These are phyloP conservation scores for Ophiorrhiza pumila DNA, from an alignment of 257 asterid species.

Conservation along the genomic window DNA sequence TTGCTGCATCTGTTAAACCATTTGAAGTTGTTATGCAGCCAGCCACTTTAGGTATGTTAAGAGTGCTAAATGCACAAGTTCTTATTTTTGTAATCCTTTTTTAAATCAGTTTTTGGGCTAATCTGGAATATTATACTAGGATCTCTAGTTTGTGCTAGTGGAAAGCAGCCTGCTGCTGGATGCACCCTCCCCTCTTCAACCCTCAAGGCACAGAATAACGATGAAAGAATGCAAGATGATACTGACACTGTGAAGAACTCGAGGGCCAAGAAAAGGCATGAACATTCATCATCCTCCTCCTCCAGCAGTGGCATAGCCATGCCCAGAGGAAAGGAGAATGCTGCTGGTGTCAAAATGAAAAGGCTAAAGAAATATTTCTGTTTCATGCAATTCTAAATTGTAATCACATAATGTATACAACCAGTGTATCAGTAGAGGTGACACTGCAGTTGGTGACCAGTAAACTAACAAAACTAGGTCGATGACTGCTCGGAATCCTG, in stretches of 20 bases:
- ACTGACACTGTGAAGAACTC: slow-evolving; percentile 27
- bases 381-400: slow-evolving; percentile 41
- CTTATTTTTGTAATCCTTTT: neutral
- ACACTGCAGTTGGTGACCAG: neutral
- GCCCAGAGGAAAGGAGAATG: slow-evolving; percentile 29
- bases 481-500: neutral
- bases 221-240: slow-evolving; percentile 14
- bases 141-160: slow-evolving; percentile 19
- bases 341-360: slow-evolving; percentile 33
- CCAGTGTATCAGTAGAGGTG: neutral
- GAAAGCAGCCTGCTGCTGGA: slow-evolving; percentile 12
- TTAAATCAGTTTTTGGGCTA: neutral
- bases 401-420: neutral
- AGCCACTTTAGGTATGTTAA: slow-evolving; percentile 39
- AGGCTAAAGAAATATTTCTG: slow-evolving; percentile 47
- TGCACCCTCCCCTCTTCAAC: slow-evolving; percentile 11
- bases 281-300: slow-evolving; percentile 34
- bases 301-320: slow-evolving; percentile 16
- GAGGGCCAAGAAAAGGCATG: slow-evolving; percentile 27
- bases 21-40: slow-evolving; percentile 39
- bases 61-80: neutral
- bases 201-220: slow-evolving; percentile 3
- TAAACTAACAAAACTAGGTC: neutral
- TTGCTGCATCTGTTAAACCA: slow-evolving; percentile 24
- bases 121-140: neutral